Evolutionary conservation across 139 green algal genomes (phyloP).

Genomic region (Closterium sp.): DNA sequence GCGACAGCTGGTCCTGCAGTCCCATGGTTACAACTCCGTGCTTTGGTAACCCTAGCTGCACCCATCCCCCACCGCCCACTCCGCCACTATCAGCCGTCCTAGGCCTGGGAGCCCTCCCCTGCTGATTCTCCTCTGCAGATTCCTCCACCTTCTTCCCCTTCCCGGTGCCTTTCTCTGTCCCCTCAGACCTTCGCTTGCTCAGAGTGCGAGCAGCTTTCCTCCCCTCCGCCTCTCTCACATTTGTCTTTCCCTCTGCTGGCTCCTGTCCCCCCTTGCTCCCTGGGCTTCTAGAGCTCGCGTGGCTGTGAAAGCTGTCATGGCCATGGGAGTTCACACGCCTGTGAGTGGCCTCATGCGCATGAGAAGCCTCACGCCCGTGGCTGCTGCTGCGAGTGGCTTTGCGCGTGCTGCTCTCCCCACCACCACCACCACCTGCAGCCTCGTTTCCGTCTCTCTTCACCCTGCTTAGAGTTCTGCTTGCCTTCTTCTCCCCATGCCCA

Average conservation of each 20-base stretch:
- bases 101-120: neutral
- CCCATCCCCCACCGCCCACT: neutral
- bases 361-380: neutral
- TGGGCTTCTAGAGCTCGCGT: neutral
- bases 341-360: neutral
- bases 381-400: neutral
- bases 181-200: neutral
- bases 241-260: too few species aligned
- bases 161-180: neutral
- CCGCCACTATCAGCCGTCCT: neutral
- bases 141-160: too few species aligned
- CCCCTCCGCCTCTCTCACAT: neutral
- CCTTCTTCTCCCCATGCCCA: neutral
- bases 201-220: neutral
- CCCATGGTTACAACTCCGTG: neutral
- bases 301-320: neutral
- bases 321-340: neutral
- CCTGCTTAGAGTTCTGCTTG: neutral
- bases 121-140: neutral
- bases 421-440: neutral
- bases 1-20: neutral
- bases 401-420: neutral
- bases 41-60: neutral
- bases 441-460: neutral
- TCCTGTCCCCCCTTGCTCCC: neutral